Evolutionary conservation across 2,329 filamentous ascomycete species (phyloP).

Genomic region (Trichoderma sp.): DNA sequence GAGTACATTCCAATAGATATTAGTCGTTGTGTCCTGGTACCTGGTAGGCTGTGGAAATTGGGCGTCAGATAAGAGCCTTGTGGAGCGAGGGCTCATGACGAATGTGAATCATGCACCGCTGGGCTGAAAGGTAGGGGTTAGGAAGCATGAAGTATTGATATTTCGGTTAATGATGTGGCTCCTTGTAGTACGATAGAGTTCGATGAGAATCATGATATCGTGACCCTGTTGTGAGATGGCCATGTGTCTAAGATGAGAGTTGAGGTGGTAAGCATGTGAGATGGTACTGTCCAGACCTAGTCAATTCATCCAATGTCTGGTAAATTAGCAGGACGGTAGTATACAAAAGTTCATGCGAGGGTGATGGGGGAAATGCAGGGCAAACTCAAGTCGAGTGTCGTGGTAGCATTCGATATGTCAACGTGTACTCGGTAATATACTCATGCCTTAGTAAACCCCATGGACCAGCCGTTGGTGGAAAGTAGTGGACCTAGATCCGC

Average conservation of each 20-base stretch:
- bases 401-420: neutral
- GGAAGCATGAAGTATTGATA: neutral
- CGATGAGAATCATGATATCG: neutral
- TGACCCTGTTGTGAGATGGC: neutral
- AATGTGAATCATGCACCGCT: neutral
- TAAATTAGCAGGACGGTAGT: neutral
- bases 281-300: neutral
- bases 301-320: neutral
- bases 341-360: neutral
- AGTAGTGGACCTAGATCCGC: slow-evolving; percentile 3
- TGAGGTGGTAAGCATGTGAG: neutral
- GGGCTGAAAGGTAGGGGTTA: neutral
- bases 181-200: neutral
- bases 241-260: neutral
- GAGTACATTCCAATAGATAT: neutral
- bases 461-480: neutral
- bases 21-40: neutral
- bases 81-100: neutral
- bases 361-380: neutral
- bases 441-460: neutral
- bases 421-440: neutral
- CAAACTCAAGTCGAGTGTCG: neutral
- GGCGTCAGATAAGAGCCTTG: neutral
- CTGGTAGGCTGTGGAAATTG: neutral
- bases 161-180: neutral